Base-by-base conservation (phyloP, 2,329 filamentous ascomycete genomes). In the Kalaharituber pfeilii region DNA sequence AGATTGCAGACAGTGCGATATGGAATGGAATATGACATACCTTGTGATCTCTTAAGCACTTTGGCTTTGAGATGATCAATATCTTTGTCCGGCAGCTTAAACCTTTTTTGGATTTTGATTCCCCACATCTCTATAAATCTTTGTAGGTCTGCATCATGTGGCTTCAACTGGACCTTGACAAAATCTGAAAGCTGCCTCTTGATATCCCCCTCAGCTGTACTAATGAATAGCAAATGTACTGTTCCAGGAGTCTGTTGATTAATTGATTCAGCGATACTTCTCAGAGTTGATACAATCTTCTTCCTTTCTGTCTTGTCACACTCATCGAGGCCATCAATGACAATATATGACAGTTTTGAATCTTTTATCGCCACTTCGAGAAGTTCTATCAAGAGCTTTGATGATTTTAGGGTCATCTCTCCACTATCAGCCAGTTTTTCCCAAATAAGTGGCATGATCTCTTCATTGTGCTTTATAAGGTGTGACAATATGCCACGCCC, bases 241-340 rank as follows among this genome's bases (percentile, higher is more conserved):
- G 60, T 60, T 25, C 65, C 59, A 20, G 3, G 13, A 4, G n/a
- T 13, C 13, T 3, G 13, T 8, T 24, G 9, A 9, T 9, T 22
- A 24, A 45, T 9, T 13, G n/a, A 20, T 2, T 56, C 58, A 50
- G 54, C 55, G 7, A 53, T 51, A 8, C 51, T 53, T n/a, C 53
- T 58, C 26, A 70, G 62, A 52, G 66, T 69, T 0, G 56, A 6
- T 0, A 67, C 36, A 0, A 69, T 60, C 15, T 62, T 59, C 25
- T 60, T 62, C 8, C 64, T 56, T 13, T 71, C 65, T 0, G 51
- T 26, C 3, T 50, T n/a, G 1, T 65, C 55, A 50, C 69, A 70
- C 54, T 73, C 70, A 50, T 73, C 71, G 13, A 73, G 56, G 0
- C 71, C 71, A 56, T 73, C 71, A n/a, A 73, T 62, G 5, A 73